These are phyloP conservation scores for Tilletia caries DNA, from an alignment of 1,284 basidiomycete species.

Conservation along the genomic window DNA sequence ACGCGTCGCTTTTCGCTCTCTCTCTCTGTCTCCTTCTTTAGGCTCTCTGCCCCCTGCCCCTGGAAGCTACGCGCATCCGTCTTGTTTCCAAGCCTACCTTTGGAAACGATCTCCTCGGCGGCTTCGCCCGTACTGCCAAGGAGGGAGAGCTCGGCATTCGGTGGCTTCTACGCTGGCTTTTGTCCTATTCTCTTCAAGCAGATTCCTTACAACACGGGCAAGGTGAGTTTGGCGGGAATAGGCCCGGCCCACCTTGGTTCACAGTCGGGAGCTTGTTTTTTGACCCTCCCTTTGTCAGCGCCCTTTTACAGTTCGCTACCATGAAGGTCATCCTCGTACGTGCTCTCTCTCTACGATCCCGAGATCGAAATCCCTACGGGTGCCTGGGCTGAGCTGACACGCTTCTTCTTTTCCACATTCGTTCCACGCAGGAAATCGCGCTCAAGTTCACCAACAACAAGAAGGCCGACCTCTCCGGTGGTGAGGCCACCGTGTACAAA, in stretches of 20 bases:
- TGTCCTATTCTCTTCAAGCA: too few species aligned
- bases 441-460: constrained; percentile 57
- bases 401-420: not conserved
- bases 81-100: too few species aligned
- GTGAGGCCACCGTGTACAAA: constrained; percentile 49
- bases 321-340: too few species aligned
- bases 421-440: constrained; percentile 55
- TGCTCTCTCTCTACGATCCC: constrained; percentile 28
- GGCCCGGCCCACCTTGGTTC: constrained; percentile 16
- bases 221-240: constrained; percentile 55
- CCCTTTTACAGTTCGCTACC: constrained; percentile 14
- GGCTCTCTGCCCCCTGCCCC: too few species aligned
- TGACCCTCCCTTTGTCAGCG: not conserved
- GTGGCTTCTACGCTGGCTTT: constrained; percentile 57
- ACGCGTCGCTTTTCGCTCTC: too few species aligned
- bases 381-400: not conserved
- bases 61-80: too few species aligned
- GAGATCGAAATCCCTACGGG: not conserved
- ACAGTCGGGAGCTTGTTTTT: not conserved
- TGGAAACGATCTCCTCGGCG: constrained; percentile 52
- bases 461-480: constrained; percentile 58
- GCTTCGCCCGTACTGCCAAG: constrained; percentile 46
- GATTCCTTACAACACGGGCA: constrained; percentile 57
- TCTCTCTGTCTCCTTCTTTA: too few species aligned
- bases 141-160: constrained; percentile 52